phyloP scores from a whole-genome alignment of 805 yeast species.

The Saccharomycopsis selenospora region DNA sequence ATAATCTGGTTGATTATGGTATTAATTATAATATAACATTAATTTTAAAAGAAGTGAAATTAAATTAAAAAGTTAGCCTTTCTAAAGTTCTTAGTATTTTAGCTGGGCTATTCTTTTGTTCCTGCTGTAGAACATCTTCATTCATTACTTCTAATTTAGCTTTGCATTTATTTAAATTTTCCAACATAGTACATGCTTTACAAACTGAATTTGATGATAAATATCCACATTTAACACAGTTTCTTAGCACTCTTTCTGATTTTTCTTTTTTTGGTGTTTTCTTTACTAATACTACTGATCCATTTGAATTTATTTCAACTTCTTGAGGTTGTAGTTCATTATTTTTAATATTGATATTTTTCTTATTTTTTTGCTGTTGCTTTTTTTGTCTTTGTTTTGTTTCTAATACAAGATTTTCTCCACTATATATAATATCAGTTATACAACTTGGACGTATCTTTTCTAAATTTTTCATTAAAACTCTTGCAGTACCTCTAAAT shows the following conservation, averaged over 20 bases:
- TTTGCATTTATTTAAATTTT: slow-evolving; percentile 72
- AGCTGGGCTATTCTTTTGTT: slow-evolving; percentile 57
- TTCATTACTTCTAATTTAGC: slow-evolving; percentile 56
- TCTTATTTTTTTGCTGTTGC: slow-evolving; percentile 30
- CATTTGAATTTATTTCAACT: slow-evolving; percentile 50
- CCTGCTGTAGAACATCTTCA: slow-evolving; percentile 29
- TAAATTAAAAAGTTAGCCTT: slow-evolving; percentile 47
- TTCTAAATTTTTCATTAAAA: slow-evolving; percentile 82
- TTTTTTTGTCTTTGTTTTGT: slow-evolving; percentile 44
- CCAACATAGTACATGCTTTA: slow-evolving; percentile 85
- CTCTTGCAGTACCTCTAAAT: slow-evolving; percentile 94
- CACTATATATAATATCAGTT: slow-evolving; percentile 88
- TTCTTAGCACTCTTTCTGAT: slow-evolving; percentile 51
- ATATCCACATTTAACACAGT: slow-evolving; percentile 88
- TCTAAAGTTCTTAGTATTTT: slow-evolving; percentile 55
- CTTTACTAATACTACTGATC: slow-evolving; percentile 44
- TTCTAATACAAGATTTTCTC: slow-evolving; percentile 72
- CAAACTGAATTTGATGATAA: slow-evolving; percentile 82
- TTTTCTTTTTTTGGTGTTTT: slow-evolving; percentile 21
- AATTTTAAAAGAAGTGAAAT: no score
- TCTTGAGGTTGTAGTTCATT: slow-evolving; percentile 28
- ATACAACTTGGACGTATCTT: slow-evolving; percentile 88
- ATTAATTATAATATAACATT: no score
- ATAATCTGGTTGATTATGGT: no score
- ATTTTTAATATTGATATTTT: slow-evolving; percentile 22